A percentile compares a stretch with the other conserved stretches of the same genome.
Evolutionary conservation across 768 basidiomycete species (phyloP).

Genomic region (Paxillus ammoniavirescens): DNA sequence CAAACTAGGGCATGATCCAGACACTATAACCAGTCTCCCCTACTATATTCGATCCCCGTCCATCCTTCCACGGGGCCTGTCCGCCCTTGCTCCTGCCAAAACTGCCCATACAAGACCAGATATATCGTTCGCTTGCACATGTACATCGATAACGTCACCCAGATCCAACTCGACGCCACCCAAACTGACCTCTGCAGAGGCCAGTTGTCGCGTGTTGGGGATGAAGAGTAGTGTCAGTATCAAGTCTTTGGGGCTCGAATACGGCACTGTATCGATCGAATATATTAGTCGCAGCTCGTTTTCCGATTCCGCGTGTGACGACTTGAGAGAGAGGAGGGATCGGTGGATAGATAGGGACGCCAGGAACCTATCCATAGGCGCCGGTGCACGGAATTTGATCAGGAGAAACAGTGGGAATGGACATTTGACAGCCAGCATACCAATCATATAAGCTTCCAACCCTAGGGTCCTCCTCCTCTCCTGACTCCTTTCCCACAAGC

Average conservation of each 20-base stretch:
- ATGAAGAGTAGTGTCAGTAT: slow-evolving; percentile 63
- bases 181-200: slow-evolving; percentile 56
- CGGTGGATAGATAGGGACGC: slow-evolving; percentile 66
- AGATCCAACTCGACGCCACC: slow-evolving; percentile 53
- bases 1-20: too few relatives aligned
- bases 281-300: slow-evolving; percentile 79
- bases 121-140: slow-evolving; percentile 63
- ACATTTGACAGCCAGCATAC: slow-evolving; percentile 37
- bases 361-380: slow-evolving; percentile 55
- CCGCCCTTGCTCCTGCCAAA: slow-evolving; percentile 42
- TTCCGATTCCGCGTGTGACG: slow-evolving; percentile 60
- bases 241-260: slow-evolving; percentile 33
- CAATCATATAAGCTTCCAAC: slow-evolving; percentile 68
- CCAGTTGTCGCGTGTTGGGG: slow-evolving; percentile 66
- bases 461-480: slow-evolving; percentile 63
- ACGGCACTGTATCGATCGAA: slow-evolving; percentile 37
- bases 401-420: neutral
- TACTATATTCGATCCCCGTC: neutral
- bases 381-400: neutral
- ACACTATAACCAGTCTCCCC: neutral
- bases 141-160: slow-evolving; percentile 58
- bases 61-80: neutral
- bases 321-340: slow-evolving; percentile 56
- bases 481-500: slow-evolving; percentile 45
- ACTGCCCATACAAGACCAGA: slow-evolving; percentile 63